phyloP scores from a whole-genome alignment of 495 filamentous ascomycete genomes.

The Cercophora scortea region DNA sequence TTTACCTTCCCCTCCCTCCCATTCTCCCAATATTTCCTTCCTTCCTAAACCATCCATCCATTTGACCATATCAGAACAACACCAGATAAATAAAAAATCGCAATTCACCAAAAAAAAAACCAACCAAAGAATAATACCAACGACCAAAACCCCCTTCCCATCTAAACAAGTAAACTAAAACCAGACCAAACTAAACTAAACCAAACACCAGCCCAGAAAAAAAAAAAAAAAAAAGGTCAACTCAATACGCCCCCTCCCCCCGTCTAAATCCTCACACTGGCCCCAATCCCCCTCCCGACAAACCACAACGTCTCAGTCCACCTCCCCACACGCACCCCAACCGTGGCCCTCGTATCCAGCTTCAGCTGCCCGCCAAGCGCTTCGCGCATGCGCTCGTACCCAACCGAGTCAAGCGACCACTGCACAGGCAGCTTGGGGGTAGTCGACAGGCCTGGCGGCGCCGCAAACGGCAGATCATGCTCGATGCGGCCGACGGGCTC shows the following conservation, averaged over 20 bases:
- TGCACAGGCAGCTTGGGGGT: slow-evolving; percentile 75
- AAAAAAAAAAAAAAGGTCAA: neutral
- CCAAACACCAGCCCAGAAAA: neutral
- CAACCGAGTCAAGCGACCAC: slow-evolving; percentile 67
- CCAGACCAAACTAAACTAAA: too few species aligned
- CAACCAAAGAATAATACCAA: too few species aligned
- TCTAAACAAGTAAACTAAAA: too few species aligned
- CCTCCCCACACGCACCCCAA: slow-evolving; percentile 60
- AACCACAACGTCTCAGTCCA: slow-evolving; percentile 67
- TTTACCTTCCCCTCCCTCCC: too few species aligned
- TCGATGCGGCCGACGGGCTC: slow-evolving; percentile 68
- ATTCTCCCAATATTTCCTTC: too few species aligned
- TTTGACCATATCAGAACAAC: too few species aligned
- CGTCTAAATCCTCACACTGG: slow-evolving; percentile 54
- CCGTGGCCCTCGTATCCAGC: slow-evolving; percentile 68
- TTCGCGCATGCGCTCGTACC: slow-evolving; percentile 69
- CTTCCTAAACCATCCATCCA: too few species aligned
- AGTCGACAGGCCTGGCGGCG: slow-evolving; percentile 62
- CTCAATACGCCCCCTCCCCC: too few species aligned
- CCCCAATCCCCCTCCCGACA: slow-evolving; percentile 64
- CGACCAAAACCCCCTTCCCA: too few species aligned
- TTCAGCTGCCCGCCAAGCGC: slow-evolving; percentile 79
- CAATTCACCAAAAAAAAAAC: too few species aligned
- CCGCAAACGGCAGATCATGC: slow-evolving; percentile 65
- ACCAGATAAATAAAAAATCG: too few species aligned